These are phyloP conservation scores for Emericellopsis cladophorae DNA, from an alignment of 2,329 filamentous ascomycete species.

Conservation along the genomic window DNA sequence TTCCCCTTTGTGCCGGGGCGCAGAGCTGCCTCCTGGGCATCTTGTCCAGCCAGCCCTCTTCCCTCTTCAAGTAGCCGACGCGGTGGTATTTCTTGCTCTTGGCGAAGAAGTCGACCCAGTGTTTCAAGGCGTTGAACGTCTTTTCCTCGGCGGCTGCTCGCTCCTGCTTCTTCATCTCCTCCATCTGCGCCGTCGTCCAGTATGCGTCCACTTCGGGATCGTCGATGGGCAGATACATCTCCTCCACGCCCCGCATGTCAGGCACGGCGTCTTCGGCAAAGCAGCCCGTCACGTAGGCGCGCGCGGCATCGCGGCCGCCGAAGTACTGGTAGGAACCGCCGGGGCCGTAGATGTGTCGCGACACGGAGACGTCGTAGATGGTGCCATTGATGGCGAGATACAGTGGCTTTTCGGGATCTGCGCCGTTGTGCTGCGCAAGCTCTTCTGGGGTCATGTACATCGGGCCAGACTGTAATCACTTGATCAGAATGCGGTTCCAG, in stretches of 20 bases:
- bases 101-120: conserved; percentile 77
- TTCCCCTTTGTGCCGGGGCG: conserved; percentile 48
- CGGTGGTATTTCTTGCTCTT: conserved; percentile 70
- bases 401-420: conserved; percentile 60
- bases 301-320: conserved; percentile 72
- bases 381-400: conserved; percentile 84
- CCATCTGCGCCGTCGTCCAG: conserved; percentile 42
- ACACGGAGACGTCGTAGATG: conserved; percentile 71
- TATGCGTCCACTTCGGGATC: conserved; percentile 47
- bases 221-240: conserved; percentile 63
- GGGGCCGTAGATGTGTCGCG: conserved; percentile 61
- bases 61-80: conserved; percentile 61
- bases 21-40: conserved; percentile 55
- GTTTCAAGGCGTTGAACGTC: conserved; percentile 54
- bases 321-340: conserved; percentile 83
- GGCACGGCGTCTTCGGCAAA: conserved; percentile 75
- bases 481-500: not conserved
- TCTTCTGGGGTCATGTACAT: conserved; percentile 62
- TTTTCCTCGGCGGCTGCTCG: conserved; percentile 47
- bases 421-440: conserved; percentile 66
- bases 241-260: conserved; percentile 78
- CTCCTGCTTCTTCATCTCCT: conserved; percentile 47
- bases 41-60: conserved; percentile 48
- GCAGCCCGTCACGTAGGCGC: conserved; percentile 86
- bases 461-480: conserved; percentile 37